Base-by-base conservation (phyloP, 805 yeast species). In the Ogataea paraovalis region DNA sequence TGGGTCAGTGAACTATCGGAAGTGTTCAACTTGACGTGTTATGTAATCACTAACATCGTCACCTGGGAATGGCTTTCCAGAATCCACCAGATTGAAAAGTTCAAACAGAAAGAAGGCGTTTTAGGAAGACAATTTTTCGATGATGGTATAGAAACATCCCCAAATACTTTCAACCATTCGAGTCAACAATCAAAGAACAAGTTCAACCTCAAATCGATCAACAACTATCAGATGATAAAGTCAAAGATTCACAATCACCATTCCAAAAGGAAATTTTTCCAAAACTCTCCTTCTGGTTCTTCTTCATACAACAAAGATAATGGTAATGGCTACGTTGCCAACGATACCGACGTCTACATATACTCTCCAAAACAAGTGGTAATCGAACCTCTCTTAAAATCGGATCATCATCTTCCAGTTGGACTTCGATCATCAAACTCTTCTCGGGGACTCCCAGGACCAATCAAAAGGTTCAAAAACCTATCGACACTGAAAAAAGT, bases 1-100 rank as follows among this genome's bases (percentile, higher is more conserved):
- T 87, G 90, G 86, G 81, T 83, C n/a, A 77, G 77, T 48, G 85
- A 83, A 52, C 69, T 86, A 44, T 80, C 89, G 19, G 92, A 86
- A 59, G 70, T 86, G 39, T 85, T 86, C 64, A 82, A 85, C 39
- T 77, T 87, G 18, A 82, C 86, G 1, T 77, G 84, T n/a, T 84
- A 83, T 60, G 78, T 85, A 8, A 71, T 84, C 19, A 77, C 87
- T 32, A 85, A 87, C 27, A 85, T 85, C 6, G 74, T 84, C 10
- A 87, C 87, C 0, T 86, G 95, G 94, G 95, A 87, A 64, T 88
- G 95, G 92, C 75, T 85, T 51, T 86, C 85, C 58, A 72, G 85
- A 52, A 73, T 83, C 46, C 75, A 76, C 43, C 70, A 75, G 12
- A 63, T 83, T 37, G 82, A 80, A 66, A 77, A 79, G 52, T 69